Conservation (phyloP, 192 early-diverging fungal genomes). For the Mortierella alpina region DNA sequence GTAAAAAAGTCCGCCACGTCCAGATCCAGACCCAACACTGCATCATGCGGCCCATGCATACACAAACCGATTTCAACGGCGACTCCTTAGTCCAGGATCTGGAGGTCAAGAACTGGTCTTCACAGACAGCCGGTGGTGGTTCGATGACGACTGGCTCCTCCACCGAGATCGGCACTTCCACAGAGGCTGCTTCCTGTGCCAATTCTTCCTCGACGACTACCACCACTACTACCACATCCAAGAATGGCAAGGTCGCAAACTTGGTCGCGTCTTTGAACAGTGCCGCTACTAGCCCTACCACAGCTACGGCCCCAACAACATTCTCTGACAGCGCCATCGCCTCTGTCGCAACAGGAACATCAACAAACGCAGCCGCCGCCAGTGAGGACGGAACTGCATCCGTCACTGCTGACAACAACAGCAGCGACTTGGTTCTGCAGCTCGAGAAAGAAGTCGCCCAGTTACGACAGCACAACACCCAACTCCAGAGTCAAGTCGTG, state of each 20-base stretch:
- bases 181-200: background rate
- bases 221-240: too few species aligned
- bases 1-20: constrained; percentile 52
- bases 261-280: background rate
- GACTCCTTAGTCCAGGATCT: constrained; percentile 31
- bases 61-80: constrained; percentile 28
- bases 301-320: background rate
- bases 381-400: background rate
- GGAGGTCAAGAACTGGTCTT: constrained; percentile 20
- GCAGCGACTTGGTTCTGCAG: background rate
- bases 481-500: constrained; percentile 14
- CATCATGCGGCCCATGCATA: constrained; percentile 43
- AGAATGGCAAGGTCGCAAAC: background rate
- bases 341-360: background rate
- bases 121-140: constrained; percentile 11
- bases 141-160: constrained; percentile 2
- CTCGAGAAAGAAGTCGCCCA: constrained; percentile 3
- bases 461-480: constrained; percentile 30
- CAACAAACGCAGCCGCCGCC: background rate
- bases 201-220: background rate
- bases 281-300: background rate
- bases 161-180: background rate
- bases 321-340: constrained; percentile 4
- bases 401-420: background rate
- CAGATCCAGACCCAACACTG: constrained; percentile 52